Conservation (phyloP, 2,329 filamentous ascomycete genomes). For the Whalleya microplaca region DNA sequence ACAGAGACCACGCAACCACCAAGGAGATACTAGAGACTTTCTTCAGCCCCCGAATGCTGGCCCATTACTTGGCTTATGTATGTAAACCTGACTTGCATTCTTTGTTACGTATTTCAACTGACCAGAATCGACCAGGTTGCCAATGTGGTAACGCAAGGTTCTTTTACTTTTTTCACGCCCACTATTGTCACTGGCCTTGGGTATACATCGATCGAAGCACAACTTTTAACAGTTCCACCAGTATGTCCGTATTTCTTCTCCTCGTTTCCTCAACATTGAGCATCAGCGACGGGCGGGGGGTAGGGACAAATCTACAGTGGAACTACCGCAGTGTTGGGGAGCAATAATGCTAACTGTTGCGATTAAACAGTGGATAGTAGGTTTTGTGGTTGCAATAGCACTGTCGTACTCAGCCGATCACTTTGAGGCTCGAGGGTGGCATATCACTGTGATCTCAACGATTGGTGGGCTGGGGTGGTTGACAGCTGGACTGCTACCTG, state of each 20-base stretch:
- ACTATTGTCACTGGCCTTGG: slow-evolving; percentile 52
- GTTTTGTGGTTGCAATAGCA: slow-evolving; percentile 30
- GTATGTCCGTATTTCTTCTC: slow-evolving; percentile 10
- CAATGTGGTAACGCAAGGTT: slow-evolving; percentile 33
- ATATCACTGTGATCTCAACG: slow-evolving; percentile 32
- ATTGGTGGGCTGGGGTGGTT: slow-evolving; percentile 39
- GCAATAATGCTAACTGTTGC: too few species aligned
- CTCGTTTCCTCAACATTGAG: not conserved
- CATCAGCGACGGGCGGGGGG: not conserved
- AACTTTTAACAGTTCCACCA: slow-evolving; percentile 34
- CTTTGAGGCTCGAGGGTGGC: slow-evolving; percentile 29
- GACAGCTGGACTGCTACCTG: slow-evolving; percentile 35
- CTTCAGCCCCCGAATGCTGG: slow-evolving; percentile 42
- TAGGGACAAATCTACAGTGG: too few species aligned
- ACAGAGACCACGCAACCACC: slow-evolving; percentile 38
- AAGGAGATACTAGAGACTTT: slow-evolving; percentile 42
- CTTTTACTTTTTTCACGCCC: slow-evolving; percentile 56
- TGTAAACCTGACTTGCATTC: not conserved
- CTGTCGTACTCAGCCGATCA: slow-evolving; percentile 31
- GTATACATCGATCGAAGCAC: slow-evolving; percentile 33
- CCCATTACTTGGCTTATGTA: slow-evolving; percentile 41
- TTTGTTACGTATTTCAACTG: not conserved
- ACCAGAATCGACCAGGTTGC: slow-evolving; percentile 24
- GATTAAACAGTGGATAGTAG: slow-evolving; percentile 30
- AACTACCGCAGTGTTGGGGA: too few species aligned